Evolutionary conservation across 345 rosid species (phyloP), one percentile per base, ranked within the genome.

Genomic region (Dovyalis caffra): DNA sequence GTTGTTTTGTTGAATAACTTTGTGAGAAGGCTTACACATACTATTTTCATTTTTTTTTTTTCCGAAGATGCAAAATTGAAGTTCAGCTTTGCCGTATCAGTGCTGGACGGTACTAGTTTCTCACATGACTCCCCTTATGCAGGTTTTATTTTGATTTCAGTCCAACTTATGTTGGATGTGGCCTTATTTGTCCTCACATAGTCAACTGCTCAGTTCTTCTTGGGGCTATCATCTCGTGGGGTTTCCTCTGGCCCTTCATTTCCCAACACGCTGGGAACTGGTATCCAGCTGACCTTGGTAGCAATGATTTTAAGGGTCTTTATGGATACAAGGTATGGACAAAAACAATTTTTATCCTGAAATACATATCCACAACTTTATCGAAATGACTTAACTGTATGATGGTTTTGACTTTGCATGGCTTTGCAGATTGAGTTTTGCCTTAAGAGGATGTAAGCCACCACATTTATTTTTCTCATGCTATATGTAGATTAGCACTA

Each of bases 91-190:
- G 18, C 14, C 69, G 25, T 74, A 51, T 21, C 53, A 26, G 3
- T 28, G 23, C 15, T 45, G 23, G 38, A 75, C 57, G 31, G 37
- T 47, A 14, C 49, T 14, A 14, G 37, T 68, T 40, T 29, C 60
- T 64, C 25, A 66, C 35, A 26, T 35, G 62, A 35, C 45, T 85
- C 70, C 34, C 74, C 43, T 32, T 49, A 1, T 77, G 49, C 90
- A 94, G 98, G 85, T 94, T 94, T 77, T 94, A 89, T 85, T 94
- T 92, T 68, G 95, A 92, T 87, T 94, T 94, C 76, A 89, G 92
- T 85, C 97, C 98, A 72, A 94, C 97, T 69, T 92, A 87, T 86
- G 88, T 94, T 85, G 98, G 98, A 82, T 94, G 97, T 68, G 98
- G 98, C 67, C 94, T 94, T 76, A 92, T 94, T 76, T 94, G 98